Base-by-base conservation (phyloP, 805 yeast genomes). In the Ogataea saltuana region DNA sequence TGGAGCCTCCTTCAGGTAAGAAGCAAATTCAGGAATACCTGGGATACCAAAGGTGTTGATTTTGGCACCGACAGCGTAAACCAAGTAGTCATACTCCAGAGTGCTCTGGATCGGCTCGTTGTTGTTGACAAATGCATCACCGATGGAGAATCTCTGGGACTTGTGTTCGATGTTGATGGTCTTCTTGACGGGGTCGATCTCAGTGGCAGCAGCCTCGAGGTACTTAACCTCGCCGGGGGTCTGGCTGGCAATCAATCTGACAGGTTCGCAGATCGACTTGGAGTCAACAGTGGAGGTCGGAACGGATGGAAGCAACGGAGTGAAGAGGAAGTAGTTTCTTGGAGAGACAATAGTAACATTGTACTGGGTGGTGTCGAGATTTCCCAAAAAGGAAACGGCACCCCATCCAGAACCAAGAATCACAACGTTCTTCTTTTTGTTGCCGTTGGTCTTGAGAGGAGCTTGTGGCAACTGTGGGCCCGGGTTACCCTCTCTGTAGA, bases 381-480 rank as follows among this genome's bases (percentile, higher is more conserved):
- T 78, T 70, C 88, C 87, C 68, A 90, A 74, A 50, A 88, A 69
- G 6, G 96, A 81, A 42, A 88, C 83, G 10, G 95, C 78, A 47
- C 96, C 97, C 97, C 97, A 90, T 35, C 97, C 97, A 25, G 95
- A 81, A 47, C 93, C 93, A 60, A 78, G 78, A 67, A 75, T 81
- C 43, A 90, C 93, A 56, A 82, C 67, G 20, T 84, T 80, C 67
- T 82, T 81, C 74, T 79, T 81, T 61, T 74, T 67, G 50, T 76
- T 77, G 42, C 85, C 87, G 30, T 66, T 64, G 18, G 67, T 64
- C 41, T 59, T 54, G 55, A 68, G 70, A 22, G 60, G 58, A 33
- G 76, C 65, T 59, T 82, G 88, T 39, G 80, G 79, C 33, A 65
- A 54, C 60, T 83, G 88, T n/a, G 71, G 65, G 22, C 70, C 67